Evolutionary conservation across 768 basidiomycete species (phyloP).

Genomic region (Clathrus columnatus): DNA sequence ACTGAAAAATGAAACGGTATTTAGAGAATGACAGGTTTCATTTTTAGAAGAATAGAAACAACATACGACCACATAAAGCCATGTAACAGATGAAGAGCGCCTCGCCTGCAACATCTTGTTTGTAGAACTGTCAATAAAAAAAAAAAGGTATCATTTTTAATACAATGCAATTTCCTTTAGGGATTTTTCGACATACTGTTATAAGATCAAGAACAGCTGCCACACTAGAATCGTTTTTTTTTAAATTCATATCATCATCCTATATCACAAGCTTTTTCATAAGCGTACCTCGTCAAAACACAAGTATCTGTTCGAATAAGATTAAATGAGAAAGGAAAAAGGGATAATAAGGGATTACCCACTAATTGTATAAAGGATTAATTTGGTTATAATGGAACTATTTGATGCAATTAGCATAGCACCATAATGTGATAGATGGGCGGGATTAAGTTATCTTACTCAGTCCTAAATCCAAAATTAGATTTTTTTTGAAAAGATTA

Average conservation of each 20-base stretch:
- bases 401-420: neutral
- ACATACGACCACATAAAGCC: neutral
- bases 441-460: neutral
- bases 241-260: neutral
- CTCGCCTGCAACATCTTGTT: neutral
- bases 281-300: neutral
- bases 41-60: neutral
- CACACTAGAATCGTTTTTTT: neutral
- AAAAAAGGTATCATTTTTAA: too few species aligned
- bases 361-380: neutral
- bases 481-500: neutral
- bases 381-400: neutral
- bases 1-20: neutral
- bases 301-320: neutral
- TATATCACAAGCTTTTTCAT: neutral
- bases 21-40: neutral
- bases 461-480: neutral
- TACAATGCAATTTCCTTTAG: too few species aligned
- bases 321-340: neutral
- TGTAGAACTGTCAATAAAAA: neutral
- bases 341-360: neutral
- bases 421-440: neutral
- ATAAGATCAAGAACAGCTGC: neutral
- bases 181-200: too few species aligned
- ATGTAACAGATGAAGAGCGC: neutral